Evolutionary conservation across 768 basidiomycete genomes (phyloP).

Genomic region (Lactarius vividus): DNA sequence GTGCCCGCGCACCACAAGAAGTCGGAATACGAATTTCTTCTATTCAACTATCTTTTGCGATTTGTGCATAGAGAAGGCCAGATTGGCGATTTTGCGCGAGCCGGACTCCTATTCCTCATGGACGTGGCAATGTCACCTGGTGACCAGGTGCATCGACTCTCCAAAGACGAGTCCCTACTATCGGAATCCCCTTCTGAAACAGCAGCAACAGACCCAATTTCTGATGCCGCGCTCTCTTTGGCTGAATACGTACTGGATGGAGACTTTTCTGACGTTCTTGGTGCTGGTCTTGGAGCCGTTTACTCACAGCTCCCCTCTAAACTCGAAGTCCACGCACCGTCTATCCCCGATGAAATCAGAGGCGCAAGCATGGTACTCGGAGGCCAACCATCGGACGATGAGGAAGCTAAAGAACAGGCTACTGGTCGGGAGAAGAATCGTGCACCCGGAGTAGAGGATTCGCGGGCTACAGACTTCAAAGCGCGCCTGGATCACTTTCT

Average conservation of each 20-base stretch:
- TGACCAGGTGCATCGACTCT: conserved; percentile 44
- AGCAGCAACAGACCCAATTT: conserved; percentile 57
- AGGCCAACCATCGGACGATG: conserved; percentile 51
- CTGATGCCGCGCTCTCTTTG: conserved; percentile 81
- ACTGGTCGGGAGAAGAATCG: conserved; percentile 49
- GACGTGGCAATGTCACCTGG: conserved; percentile 92
- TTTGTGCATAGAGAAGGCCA: conserved; percentile 93
- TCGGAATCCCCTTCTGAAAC: conserved; percentile 31
- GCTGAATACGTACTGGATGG: conserved; percentile 94
- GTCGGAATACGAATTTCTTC: conserved; percentile 90
- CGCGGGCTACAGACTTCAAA: conserved; percentile 72
- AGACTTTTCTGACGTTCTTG: conserved; percentile 98
- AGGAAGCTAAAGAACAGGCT: conserved; percentile 52
- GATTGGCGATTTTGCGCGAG: conserved; percentile 90
- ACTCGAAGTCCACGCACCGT: conserved; percentile 60
- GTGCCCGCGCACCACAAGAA: conserved; percentile 49
- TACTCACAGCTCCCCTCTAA: conserved; percentile 90
- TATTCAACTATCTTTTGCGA: conserved; percentile 93
- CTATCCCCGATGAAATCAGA: conserved; percentile 38
- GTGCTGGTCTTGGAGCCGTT: conserved; percentile 88
- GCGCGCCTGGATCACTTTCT: conserved; percentile 83
- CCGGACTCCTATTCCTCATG: conserved; percentile 90
- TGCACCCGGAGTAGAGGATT: conserved; percentile 71
- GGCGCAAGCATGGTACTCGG: conserved; percentile 73
- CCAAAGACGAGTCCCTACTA: conserved; percentile 36